Base-by-base conservation (phyloP, 2,329 filamentous ascomycete genomes). In the Fusarium armeniacum region DNA sequence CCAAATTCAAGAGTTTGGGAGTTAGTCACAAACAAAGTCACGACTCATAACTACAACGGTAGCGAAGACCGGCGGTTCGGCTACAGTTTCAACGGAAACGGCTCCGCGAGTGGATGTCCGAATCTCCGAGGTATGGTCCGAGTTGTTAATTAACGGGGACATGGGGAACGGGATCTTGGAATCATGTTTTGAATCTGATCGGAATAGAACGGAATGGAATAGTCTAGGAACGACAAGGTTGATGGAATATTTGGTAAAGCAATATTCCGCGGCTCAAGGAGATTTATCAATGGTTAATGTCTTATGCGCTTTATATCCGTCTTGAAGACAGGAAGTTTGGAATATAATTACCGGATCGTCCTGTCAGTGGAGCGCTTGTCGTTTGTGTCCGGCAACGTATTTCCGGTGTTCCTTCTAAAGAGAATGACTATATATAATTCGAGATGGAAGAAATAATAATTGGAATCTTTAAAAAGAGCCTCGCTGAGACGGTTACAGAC, bases 41-140 rank as follows among this genome's bases (percentile, higher is more conserved):
- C 22, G 18, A 10, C 35, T 6, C 24, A 30, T 33, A 28, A 10
- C 8, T 10, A 12, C 3, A 20, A 2, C 22, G 15, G 3, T 22
- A 20, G 47, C 66, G 47, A 35, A 63, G 40, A 11, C 28, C 10
- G 38, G 46, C 44, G 47, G 33, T 22, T 65, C 64, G 56, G 56
- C 41, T 49, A 65, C 30, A 18, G 46, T 16, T 36, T 11, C 41
- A 6, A 51, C 69, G 63, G 66, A 20, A 60, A 66, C 71, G 58
- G 71, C 66, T 70, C 71, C 71, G 69, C 59, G 66, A 58, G 59
- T 56, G 61, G 58, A 62, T 46, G 56, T 54, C 64, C 67, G 62
- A 69, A 65, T 51, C 71, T 73, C 71, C 72, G 72, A 73, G 69
- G 13, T 7, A 47, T 47, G 20, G 33, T 67, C 67, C 67, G 67